Percentiles rank a stretch among this genome's conserved stretches.
Conservation (phyloP, 2,329 filamentous ascomycete genomes). For the Aureobasidium sp. region DNA sequence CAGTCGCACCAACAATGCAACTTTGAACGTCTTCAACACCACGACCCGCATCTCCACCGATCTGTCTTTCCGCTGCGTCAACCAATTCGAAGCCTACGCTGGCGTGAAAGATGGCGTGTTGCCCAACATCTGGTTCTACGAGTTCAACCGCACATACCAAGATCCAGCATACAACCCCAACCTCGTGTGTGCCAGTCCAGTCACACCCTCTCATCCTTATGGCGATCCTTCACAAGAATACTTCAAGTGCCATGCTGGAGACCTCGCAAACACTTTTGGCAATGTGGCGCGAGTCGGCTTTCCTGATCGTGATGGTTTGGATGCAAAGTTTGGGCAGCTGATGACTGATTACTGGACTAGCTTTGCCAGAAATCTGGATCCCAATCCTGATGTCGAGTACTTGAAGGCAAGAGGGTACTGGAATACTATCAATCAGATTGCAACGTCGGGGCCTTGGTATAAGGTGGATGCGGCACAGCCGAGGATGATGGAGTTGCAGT, state of each 20-base stretch:
- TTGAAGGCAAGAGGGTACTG: conserved; percentile 27
- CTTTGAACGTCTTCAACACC: conserved; percentile 28
- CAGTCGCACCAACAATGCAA: conserved; percentile 14
- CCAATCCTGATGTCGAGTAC: conserved; percentile 29
- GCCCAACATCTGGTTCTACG: conserved; percentile 30
- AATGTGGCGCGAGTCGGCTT: conserved; percentile 28
- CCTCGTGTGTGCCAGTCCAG: conserved; percentile 25
- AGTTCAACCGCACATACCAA: conserved; percentile 39
- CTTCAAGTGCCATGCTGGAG: conserved; percentile 38
- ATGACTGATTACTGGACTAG: conserved; percentile 27
- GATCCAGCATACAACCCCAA: conserved; percentile 20
- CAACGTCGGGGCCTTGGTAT: conserved; percentile 26
- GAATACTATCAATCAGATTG: conserved; percentile 27
- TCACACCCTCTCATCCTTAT: conserved; percentile 25
- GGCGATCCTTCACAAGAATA: conserved; percentile 35
- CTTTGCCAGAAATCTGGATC: conserved; percentile 31
- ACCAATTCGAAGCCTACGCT: conserved; percentile 31
- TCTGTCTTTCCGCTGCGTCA: conserved; percentile 31
- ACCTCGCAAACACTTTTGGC: conserved; percentile 35
- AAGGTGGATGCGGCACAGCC: conserved; percentile 7
- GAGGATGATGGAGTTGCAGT: conserved; percentile 18
- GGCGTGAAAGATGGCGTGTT: conserved; percentile 30
- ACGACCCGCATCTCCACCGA: conserved; percentile 29
- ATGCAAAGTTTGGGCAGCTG: conserved; percentile 24
- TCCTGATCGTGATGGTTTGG: conserved; percentile 32